Conservation (phyloP, 495 filamentous ascomycete species). For the Jackrogersella minutella region DNA sequence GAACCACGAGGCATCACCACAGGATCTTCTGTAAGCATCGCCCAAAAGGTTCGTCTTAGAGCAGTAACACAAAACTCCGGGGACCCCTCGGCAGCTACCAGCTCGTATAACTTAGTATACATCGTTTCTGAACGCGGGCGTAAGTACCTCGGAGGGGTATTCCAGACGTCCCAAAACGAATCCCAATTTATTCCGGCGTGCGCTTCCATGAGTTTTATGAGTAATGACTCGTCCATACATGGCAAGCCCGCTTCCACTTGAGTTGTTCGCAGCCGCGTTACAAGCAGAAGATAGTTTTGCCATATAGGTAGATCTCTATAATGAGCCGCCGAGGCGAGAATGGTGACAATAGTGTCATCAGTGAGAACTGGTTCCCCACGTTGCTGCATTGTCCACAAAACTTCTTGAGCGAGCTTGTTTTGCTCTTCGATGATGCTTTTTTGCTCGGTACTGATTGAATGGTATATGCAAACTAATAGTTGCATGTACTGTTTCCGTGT, state of each 20-base stretch:
- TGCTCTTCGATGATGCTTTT: no score
- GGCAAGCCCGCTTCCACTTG: slow-evolving; percentile 45
- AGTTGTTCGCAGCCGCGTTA: slow-evolving; percentile 38
- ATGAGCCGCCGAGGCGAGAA: slow-evolving; percentile 47
- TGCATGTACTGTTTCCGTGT: slow-evolving; percentile 43
- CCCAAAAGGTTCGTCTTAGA: slow-evolving; percentile 59
- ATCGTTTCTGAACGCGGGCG: slow-evolving; percentile 60
- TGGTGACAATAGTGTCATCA: slow-evolving; percentile 50
- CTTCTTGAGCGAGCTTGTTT: slow-evolving; percentile 42
- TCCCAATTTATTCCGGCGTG: slow-evolving; percentile 56
- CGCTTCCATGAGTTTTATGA: slow-evolving; percentile 57
- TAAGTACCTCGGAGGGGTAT: slow-evolving; percentile 58
- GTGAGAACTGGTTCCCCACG: slow-evolving; percentile 44
- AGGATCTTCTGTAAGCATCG: slow-evolving; percentile 67
- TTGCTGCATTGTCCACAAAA: slow-evolving; percentile 52
- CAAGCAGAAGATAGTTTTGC: no score
- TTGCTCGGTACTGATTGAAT: slow-evolving; percentile 9
- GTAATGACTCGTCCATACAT: slow-evolving; percentile 57
- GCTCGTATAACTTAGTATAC: slow-evolving; percentile 64
- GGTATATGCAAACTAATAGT: slow-evolving; percentile 48
- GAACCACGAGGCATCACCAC: slow-evolving; percentile 55
- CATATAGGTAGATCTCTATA: slow-evolving; percentile 1
- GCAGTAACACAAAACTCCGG: slow-evolving; percentile 57
- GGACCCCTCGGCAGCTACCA: slow-evolving; percentile 58
- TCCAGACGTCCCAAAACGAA: slow-evolving; percentile 70